Evolutionary conservation across 2,329 filamentous ascomycete genomes (phyloP), one percentile per base, ranked within the genome.

Genomic region (Arthrobotrys iridis): DNA sequence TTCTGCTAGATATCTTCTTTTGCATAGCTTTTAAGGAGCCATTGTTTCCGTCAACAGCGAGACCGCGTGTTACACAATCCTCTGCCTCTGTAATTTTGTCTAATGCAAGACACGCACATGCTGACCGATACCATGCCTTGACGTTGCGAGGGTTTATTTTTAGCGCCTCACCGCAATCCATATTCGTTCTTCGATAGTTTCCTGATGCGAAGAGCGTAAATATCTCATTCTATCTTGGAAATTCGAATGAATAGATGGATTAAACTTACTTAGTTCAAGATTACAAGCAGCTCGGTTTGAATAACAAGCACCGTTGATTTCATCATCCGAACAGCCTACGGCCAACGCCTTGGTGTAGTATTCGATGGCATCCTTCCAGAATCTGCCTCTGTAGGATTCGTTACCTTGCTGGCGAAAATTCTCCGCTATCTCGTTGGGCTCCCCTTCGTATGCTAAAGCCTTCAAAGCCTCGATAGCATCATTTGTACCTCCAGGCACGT

Each of bases 361-460:
- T 82, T 97, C 93, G 81, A 91, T 90, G 2, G 93, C 95, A 82
- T 98, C 93, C 24, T 83, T 85, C 88, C 91, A 97, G 52, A 88
- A 85, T 82, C 89, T 89, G 65, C 86, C 85, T 79, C 87, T 86
- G 81, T 96, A 96, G 80, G 88, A 89, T 79, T 98, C 94, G 81
- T 99, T 99, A 33, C 95, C 95, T 78, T 93, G 91, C 10, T 76
- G 41, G 80, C 95, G 93, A 84, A 97, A 97, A 77, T 92, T 92
- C 46, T 87, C 84, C 18, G 89, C 91, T 76, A 96, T 90, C 82
- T 98, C 94, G 7, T 89, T 86, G 55, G 92, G 89, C 6, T 93
- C 93, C 18, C 95, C 96, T 84, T 99, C 95, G 81, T 97, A 97
- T 28, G 93, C 92, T 40, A 99, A 85, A 0, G 95, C 94, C 81